A percentile compares a stretch with the other conserved stretches of the same genome.
These are phyloP conservation scores for Monosiga brevicollis DNA, from an alignment of 78 protist species.

Conservation along the genomic window DNA sequence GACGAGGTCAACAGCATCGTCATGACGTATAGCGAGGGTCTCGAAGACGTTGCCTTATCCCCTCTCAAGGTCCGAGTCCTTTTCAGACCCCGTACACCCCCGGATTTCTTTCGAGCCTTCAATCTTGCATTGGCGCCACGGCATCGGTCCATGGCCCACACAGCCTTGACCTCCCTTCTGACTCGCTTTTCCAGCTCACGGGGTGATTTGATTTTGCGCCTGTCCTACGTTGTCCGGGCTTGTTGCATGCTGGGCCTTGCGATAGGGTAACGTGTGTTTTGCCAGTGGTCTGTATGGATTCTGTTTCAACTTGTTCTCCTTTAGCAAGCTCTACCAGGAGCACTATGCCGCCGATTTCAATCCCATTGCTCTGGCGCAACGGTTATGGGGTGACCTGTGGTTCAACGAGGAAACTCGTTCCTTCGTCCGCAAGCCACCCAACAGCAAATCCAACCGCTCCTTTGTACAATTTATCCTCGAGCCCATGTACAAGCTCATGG, in stretches of 20 bases:
- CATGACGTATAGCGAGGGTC: neutral
- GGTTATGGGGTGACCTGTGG: constrained; percentile 94
- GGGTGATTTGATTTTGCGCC: no score
- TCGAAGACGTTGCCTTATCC: neutral
- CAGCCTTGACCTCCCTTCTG: no score
- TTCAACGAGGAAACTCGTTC: constrained; percentile 36
- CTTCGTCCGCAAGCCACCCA: constrained; percentile 31
- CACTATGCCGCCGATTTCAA: constrained; percentile 22
- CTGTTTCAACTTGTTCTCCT: constrained; percentile 72
- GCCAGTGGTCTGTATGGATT: constrained; percentile 63
- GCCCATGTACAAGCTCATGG: constrained; percentile 89
- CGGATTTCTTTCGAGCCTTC: no score
- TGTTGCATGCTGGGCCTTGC: neutral
- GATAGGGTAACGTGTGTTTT: constrained; percentile 80
- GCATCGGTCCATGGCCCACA: no score
- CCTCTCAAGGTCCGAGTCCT: neutral
- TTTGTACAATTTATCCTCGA: constrained; percentile 90
- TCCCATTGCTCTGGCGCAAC: constrained; percentile 52
- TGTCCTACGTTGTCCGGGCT: no score
- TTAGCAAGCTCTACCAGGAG: constrained; percentile 64
- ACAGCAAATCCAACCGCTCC: constrained; percentile 28
- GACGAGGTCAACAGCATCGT: constrained; percentile 17
- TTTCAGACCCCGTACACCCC: constrained; percentile 13
- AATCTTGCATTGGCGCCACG: no score
- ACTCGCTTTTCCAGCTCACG: no score